Conservation (phyloP, 2,329 filamentous ascomycete species). For the Pseudogymnoascus sp. region DNA sequence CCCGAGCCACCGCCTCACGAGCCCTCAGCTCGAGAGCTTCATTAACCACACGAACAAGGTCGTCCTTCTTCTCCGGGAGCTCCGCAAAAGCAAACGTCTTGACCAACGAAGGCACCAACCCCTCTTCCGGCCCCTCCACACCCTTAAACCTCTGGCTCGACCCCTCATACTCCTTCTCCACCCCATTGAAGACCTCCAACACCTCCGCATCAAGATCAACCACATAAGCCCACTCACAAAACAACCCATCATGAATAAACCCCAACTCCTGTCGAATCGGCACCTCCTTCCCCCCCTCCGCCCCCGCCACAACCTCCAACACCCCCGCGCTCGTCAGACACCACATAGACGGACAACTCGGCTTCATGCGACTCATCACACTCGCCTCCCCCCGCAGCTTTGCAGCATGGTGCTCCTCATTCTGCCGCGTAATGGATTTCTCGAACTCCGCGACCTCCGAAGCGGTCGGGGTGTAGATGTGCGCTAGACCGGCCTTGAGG, state of each 20-base stretch:
- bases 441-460: neutral
- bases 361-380: neutral
- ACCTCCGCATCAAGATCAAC: neutral
- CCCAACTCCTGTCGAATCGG: neutral
- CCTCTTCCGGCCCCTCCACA: neutral
- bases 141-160: neutral
- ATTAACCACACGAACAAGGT: neutral
- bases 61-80: neutral
- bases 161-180: neutral
- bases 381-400: neutral
- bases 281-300: neutral
- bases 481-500: conserved; percentile 18
- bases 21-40: neutral
- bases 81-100: neutral
- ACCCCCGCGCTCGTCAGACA: neutral
- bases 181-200: neutral
- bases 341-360: neutral
- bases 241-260: neutral
- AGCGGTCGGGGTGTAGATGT: conserved; percentile 13
- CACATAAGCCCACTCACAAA: neutral
- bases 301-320: neutral
- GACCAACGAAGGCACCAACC: neutral
- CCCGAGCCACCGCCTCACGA: neutral
- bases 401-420: neutral
- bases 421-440: too few relatives aligned